Evolutionary conservation across 2,329 filamentous ascomycete genomes (phyloP).

Genomic region (Chlorencoelia australis): DNA sequence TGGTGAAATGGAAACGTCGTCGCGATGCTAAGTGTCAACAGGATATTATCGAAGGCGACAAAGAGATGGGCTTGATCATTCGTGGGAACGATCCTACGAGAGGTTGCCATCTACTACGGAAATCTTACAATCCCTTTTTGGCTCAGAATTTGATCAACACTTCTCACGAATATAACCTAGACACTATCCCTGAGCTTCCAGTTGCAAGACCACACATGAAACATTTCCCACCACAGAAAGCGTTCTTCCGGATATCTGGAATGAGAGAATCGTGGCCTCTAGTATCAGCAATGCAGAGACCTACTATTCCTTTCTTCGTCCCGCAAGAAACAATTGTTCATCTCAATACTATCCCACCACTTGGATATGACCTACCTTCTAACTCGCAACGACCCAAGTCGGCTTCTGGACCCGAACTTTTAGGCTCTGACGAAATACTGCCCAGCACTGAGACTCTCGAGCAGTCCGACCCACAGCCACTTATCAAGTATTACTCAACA

Average conservation of each 20-base stretch:
- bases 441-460: conserved; percentile 4
- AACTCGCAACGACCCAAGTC: conserved; percentile 15
- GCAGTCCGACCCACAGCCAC: neutral
- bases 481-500: neutral
- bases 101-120: no score
- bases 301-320: conserved; percentile 5
- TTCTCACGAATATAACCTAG: no score
- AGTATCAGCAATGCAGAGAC: conserved; percentile 9
- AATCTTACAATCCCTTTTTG: no score
- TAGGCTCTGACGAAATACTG: conserved; percentile 1
- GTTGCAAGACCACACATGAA: conserved; percentile 6
- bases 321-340: conserved; percentile 14
- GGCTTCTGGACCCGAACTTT: conserved; percentile 10
- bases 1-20: no score
- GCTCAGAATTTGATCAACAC: no score
- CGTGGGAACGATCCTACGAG: no score
- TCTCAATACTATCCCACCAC: conserved; percentile 18
- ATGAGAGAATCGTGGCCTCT: conserved; percentile 25
- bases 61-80: no score
- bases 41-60: no score
- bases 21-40: no score
- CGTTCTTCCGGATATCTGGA: conserved; percentile 12
- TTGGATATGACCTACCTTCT: conserved; percentile 17
- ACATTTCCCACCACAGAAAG: conserved; percentile 8
- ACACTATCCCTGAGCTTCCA: neutral